Evolutionary conservation across 2,329 filamentous ascomycete species (phyloP), one percentile per base, ranked within the genome.

Genomic region (Hymenoscyphus infarciens): DNA sequence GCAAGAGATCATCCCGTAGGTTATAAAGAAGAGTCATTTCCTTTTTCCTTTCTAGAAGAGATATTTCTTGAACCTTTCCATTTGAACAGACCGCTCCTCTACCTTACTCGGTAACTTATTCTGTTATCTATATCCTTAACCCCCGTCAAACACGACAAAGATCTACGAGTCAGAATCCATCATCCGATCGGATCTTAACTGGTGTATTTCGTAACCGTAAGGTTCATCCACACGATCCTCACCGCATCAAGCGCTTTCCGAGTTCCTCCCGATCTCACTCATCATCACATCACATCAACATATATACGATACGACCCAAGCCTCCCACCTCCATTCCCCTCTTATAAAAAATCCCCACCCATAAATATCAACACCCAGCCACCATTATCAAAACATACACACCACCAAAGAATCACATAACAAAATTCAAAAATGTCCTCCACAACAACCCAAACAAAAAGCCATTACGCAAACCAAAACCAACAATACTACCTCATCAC

Each of bases 401-500:
- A 8, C 16, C n/a, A 19, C 7, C 42, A 45, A 15, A 45, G 5
- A 45, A 15, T 19, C 19, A 29, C 10, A 55, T 16, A 22, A 29
- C 27, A 16, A n/a, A 52, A 1, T 10, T 52, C 16, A 19, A 52
- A 49, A n/a, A 55, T 55, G 52, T 55, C 52, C 15, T 33, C 52
- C n/a, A n/a, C n/a, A 29, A 55, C 52, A 19, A 55, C 52, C 10
- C 42, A 49, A 55, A 55, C 52, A 31, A 31, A 3, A 8, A 6
- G 7, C 27, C 49, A 54, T 2, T 15, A 25, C 19, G 22, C 22
- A 6, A 54, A 25, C 52, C 22, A 31, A 13, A 15, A n/a, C 15
- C 25, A 55, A 55, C 52, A 55, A 55, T 55, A 55, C 52, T 31
- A 55, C 52, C 52, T 55, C 25, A 55, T 31, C 11, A 55, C 52